These are phyloP conservation scores for Dictyophora rubrovolvata DNA, from an alignment of 768 basidiomycete species.

Conservation along the genomic window DNA sequence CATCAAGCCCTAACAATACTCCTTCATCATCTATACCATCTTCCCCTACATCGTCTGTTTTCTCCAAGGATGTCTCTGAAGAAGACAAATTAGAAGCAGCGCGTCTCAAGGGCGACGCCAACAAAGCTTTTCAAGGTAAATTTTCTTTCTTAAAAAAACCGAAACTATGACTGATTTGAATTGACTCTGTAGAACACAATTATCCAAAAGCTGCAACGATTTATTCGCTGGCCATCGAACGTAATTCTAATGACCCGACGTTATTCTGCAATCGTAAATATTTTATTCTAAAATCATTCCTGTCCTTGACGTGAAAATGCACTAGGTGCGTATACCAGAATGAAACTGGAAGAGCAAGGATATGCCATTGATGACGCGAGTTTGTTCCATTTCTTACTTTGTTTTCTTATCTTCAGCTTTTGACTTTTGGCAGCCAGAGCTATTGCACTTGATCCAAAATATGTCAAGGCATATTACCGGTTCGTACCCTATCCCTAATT, in stretches of 20 bases:
- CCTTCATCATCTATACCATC: slow-evolving; percentile 44
- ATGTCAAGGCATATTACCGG: slow-evolving; percentile 87
- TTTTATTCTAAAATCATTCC: neutral
- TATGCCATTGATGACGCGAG: slow-evolving; percentile 84
- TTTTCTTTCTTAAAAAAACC: slow-evolving; percentile 6
- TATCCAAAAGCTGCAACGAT: slow-evolving; percentile 67
- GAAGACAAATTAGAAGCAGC: slow-evolving; percentile 59
- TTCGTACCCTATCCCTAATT: slow-evolving; percentile 21
- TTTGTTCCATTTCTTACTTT: slow-evolving; percentile 29
- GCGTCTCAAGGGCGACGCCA: slow-evolving; percentile 74
- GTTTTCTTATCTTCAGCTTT: neutral
- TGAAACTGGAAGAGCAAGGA: slow-evolving; percentile 90
- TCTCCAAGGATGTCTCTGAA: slow-evolving; percentile 52
- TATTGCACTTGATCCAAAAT: slow-evolving; percentile 78
- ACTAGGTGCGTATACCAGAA: slow-evolving; percentile 64
- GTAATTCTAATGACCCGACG: slow-evolving; percentile 81
- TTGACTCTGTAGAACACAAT: slow-evolving; percentile 46
- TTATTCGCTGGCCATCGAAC: slow-evolving; percentile 77
- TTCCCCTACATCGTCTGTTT: slow-evolving; percentile 49
- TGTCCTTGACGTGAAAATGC: neutral
- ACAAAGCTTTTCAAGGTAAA: slow-evolving; percentile 74
- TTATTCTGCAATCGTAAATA: slow-evolving; percentile 78
- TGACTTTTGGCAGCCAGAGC: slow-evolving; percentile 50
- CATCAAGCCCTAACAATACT: slow-evolving; percentile 18
- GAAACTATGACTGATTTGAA: slow-evolving; percentile 6